A percentile compares a stretch with the other conserved stretches of the same genome.
Evolutionary conservation across 495 filamentous ascomycete species (phyloP).

Genomic region (Rhizodiscina lignyota): DNA sequence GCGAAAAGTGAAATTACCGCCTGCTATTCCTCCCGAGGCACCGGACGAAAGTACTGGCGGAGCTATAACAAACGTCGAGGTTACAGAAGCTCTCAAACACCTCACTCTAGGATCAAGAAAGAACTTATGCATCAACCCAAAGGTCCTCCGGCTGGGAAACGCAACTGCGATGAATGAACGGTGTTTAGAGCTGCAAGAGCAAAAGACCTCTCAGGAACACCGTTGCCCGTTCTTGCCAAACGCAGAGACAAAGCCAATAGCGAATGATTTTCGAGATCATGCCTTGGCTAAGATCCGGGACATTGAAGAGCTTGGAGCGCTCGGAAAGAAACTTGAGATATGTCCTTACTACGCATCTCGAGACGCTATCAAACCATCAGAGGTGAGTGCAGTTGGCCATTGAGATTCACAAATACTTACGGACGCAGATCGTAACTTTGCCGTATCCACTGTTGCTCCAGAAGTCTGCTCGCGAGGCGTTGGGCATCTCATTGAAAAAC

Average conservation of each 20-base stretch:
- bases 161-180: constrained; percentile 82
- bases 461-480: constrained; percentile 72
- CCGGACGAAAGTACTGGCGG: constrained; percentile 8
- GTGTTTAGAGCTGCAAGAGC: constrained; percentile 82
- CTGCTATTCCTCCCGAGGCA: constrained; percentile 29
- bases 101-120: constrained; percentile 80
- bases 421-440: constrained; percentile 63
- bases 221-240: constrained; percentile 69
- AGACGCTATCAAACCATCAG: constrained; percentile 62
- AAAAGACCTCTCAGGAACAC: constrained; percentile 42
- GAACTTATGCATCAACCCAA: constrained; percentile 82
- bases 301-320: constrained; percentile 72
- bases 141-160: constrained; percentile 52
- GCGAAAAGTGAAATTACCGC: constrained; percentile 61
- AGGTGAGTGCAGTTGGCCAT: constrained; percentile 26
- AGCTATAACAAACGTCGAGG: constrained; percentile 14
- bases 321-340: constrained; percentile 65
- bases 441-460: constrained; percentile 88
- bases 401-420: neutral
- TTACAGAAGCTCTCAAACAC: constrained; percentile 59
- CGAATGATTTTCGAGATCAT: constrained; percentile 77
- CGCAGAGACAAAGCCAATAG: constrained; percentile 51
- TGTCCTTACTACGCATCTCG: constrained; percentile 96
- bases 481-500: constrained; percentile 68
- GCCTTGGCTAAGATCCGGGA: constrained; percentile 72